phyloP scores from a whole-genome alignment of 1,139 yeast genomes.

The Pneumocystis jirovecii region DNA sequence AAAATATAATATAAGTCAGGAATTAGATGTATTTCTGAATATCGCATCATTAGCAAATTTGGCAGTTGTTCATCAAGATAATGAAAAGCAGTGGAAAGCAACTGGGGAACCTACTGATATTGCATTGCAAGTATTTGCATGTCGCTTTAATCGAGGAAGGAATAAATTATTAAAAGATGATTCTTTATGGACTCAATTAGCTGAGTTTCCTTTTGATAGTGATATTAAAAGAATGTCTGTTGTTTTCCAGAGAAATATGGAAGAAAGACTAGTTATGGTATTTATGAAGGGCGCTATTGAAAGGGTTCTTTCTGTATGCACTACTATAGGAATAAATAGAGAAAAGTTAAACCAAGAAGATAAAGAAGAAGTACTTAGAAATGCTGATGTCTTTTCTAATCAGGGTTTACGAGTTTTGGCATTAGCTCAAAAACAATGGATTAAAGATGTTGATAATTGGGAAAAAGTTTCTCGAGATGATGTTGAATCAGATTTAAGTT shows the following conservation, averaged over 20 bases:
- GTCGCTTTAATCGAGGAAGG: conserved; percentile 40
- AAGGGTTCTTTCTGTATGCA: conserved; percentile 45
- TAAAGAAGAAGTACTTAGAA: conserved; percentile 33
- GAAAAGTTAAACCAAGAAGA: conserved; percentile 31
- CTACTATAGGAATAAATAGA: conserved; percentile 14
- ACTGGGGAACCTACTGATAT: conserved; percentile 79
- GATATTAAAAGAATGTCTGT: conserved; percentile 31
- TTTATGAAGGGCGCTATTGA: conserved; percentile 74
- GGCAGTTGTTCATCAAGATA: conserved; percentile 38
- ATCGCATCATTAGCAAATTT: conserved; percentile 62
- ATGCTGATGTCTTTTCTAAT: conserved; percentile 48
- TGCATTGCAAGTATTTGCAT: conserved; percentile 60
- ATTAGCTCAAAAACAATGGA: conserved; percentile 32
- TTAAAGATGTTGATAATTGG: conserved; percentile 9
- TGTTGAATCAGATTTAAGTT: conserved; percentile 42
- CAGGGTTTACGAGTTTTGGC: conserved; percentile 67
- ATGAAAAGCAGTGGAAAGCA: conserved; percentile 45
- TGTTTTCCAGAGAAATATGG: conserved; percentile 26
- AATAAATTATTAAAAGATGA: conserved; percentile 8
- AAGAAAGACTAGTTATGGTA: conserved; percentile 27
- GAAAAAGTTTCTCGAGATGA: conserved; percentile 30
- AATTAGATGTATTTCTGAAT: conserved; percentile 35
- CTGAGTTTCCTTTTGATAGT: conserved; percentile 68
- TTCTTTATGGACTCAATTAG: conserved; percentile 31
- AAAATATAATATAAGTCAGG: neutral